Percentiles rank a stretch among this genome's conserved stretches.
Conservation (phyloP, 1,284 basidiomycete species). For the Cryptococcus amylolentus region DNA sequence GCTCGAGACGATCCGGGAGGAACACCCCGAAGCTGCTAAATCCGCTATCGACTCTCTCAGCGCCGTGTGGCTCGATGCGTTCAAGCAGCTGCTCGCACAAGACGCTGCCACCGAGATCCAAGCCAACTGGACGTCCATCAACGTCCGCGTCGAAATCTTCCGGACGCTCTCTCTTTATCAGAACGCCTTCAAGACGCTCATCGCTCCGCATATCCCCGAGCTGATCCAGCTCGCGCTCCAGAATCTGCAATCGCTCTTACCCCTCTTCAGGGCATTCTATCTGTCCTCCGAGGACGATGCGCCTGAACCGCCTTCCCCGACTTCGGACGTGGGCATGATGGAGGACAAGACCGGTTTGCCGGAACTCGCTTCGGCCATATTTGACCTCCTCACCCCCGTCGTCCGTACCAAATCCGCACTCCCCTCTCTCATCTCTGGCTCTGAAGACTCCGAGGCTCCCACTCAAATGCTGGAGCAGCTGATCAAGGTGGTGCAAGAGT, state of each 20-base stretch:
- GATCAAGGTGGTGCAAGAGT: slow-evolving; percentile 63
- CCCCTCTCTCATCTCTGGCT: slow-evolving; percentile 16
- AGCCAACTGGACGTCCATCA: slow-evolving; percentile 70
- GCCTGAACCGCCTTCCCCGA: slow-evolving; percentile 56
- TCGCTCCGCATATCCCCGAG: slow-evolving; percentile 61
- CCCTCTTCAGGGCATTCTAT: slow-evolving; percentile 67
- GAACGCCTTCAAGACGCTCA: slow-evolving; percentile 67
- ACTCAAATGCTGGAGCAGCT: slow-evolving; percentile 56
- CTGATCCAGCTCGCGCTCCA: slow-evolving; percentile 62
- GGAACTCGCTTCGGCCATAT: slow-evolving; percentile 69
- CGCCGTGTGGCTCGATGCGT: slow-evolving; percentile 83
- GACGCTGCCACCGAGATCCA: slow-evolving; percentile 63
- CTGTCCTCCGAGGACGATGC: slow-evolving; percentile 53
- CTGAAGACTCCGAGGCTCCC: slow-evolving; percentile 35
- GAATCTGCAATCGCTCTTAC: slow-evolving; percentile 65
- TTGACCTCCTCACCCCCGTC: slow-evolving; percentile 75
- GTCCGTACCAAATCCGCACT: slow-evolving; percentile 46
- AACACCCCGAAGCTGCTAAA: slow-evolving; percentile 79
- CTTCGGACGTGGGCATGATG: slow-evolving; percentile 56
- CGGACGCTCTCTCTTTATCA: slow-evolving; percentile 73
- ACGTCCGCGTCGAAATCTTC: slow-evolving; percentile 73
- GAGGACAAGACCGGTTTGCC: slow-evolving; percentile 60
- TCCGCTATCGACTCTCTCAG: slow-evolving; percentile 75
- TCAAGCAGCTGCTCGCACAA: slow-evolving; percentile 68
- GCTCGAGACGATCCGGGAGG: slow-evolving; percentile 90